Percentiles rank a stretch among this genome's conserved stretches.
These are phyloP conservation scores for Selenicereus undatus DNA, from an alignment of 148 eudicot species.

Conservation along the genomic window DNA sequence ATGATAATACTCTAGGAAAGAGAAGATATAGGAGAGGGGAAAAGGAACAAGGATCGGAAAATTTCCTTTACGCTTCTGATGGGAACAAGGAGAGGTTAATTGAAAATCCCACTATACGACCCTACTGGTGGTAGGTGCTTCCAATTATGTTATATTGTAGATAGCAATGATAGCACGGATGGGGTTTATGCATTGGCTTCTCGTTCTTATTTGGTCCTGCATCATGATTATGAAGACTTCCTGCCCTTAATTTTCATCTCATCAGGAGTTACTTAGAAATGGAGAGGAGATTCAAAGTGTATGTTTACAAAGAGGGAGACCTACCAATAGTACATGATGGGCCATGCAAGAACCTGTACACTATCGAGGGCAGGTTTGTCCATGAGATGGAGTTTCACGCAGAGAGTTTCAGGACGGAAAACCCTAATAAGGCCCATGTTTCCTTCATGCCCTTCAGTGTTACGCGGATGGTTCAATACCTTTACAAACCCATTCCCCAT, in stretches of 20 bases:
- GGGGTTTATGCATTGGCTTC: too few species aligned
- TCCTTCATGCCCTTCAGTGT: conserved; percentile 95
- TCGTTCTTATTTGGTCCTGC: too few species aligned
- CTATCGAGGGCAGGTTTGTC: conserved; percentile 82
- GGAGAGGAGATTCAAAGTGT: conserved; percentile 81
- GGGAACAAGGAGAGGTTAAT: too few species aligned
- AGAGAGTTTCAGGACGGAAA: conserved; percentile 45
- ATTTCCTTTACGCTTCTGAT: too few species aligned
- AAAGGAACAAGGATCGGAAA: too few species aligned
- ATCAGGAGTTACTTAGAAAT: conserved; percentile 49
- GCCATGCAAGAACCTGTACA: conserved; percentile 80
- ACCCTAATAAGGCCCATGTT: conserved; percentile 52
- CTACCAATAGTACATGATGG: conserved; percentile 72
- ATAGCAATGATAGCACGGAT: too few species aligned
- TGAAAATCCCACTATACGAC: too few species aligned
- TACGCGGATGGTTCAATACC: conserved; percentile 67
- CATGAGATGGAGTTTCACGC: conserved; percentile 56
- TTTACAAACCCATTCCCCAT: conserved; percentile 48
- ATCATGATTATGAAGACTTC: conserved; percentile 27
- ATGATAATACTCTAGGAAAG: too few species aligned
- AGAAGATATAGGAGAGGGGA: too few species aligned
- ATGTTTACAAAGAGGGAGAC: conserved; percentile 82
- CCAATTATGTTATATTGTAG: too few species aligned
- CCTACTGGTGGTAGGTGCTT: too few species aligned
- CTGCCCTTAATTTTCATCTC: conserved; percentile 82